These are phyloP conservation scores for Malassezia obtusa DNA, from an alignment of 1,284 basidiomycete species.

Conservation along the genomic window DNA sequence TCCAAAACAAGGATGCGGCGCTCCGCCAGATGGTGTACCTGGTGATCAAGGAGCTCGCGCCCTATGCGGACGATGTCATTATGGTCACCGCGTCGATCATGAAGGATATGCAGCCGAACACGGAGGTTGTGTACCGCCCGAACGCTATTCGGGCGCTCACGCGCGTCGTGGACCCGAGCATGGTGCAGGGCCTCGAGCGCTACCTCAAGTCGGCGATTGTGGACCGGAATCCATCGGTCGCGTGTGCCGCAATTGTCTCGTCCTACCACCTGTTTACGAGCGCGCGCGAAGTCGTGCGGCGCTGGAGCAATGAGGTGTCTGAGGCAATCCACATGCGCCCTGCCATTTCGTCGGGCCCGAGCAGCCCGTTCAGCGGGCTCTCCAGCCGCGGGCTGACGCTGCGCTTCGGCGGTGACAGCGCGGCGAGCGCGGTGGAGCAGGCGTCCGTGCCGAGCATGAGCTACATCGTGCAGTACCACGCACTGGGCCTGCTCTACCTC, in stretches of 20 bases:
- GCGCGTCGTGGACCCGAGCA: constrained; percentile 89
- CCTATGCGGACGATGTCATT: constrained; percentile 89
- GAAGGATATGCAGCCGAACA: constrained; percentile 99
- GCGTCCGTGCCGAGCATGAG: constrained; percentile 53
- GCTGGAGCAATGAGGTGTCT: constrained; percentile 97
- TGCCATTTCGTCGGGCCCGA: constrained; percentile 21
- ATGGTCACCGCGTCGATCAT: constrained; percentile 99
- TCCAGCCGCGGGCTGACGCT: constrained; percentile 46
- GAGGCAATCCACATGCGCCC: constrained; percentile 67
- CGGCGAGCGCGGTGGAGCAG: constrained; percentile 55
- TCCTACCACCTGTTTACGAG: constrained; percentile 91
- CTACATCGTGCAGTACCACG: constrained; percentile 95
- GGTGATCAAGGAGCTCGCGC: constrained; percentile 93
- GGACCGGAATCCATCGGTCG: constrained; percentile 88
- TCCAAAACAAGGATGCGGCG: constrained; percentile 97
- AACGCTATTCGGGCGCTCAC: constrained; percentile 95
- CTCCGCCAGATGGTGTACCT: constrained; percentile 96
- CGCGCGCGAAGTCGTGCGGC: constrained; percentile 70
- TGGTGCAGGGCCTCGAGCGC: constrained; percentile 95
- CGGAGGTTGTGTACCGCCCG: constrained; percentile 94
- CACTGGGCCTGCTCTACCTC: constrained; percentile 81
- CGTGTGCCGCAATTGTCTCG: constrained; percentile 89
- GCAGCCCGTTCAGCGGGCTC: constrained; percentile 47
- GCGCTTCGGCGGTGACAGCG: constrained; percentile 25
- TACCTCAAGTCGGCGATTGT: constrained; percentile 99